A percentile compares a stretch with the other conserved stretches of the same genome.
Evolutionary conservation across 129 eudicot genomes (phyloP).

Genomic region (Smallanthus sonchifolius): DNA sequence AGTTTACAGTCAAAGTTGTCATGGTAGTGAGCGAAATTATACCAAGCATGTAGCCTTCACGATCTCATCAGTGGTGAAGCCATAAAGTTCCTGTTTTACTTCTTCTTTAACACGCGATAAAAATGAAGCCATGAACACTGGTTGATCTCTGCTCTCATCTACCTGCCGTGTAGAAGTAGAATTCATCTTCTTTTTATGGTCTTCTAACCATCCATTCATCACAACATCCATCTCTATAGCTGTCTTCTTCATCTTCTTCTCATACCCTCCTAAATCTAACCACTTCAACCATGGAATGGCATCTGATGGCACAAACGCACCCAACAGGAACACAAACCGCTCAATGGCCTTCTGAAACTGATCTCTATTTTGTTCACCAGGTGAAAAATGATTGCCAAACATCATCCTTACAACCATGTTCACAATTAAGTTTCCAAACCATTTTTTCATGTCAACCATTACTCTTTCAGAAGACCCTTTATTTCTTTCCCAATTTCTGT

Average conservation of each 20-base stretch:
- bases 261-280: conserved; percentile 25
- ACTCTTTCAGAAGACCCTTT: not conserved
- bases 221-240: conserved; percentile 6
- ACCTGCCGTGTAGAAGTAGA: not conserved
- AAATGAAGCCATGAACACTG: conserved; percentile 9
- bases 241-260: conserved; percentile 20
- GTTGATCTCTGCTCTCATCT: not conserved
- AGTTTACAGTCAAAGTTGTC: no score
- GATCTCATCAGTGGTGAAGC: not conserved
- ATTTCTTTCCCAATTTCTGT: not conserved
- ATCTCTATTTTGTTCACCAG: not conserved
- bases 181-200: conserved; percentile 14
- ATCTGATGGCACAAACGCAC: conserved; percentile 28
- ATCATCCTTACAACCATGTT: conserved; percentile 17
- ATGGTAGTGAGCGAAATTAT: not conserved
- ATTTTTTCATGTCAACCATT: conserved; percentile 22
- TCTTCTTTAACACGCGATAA: conserved; percentile 4
- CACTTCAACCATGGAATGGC: conserved; percentile 11
- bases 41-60: conserved; percentile 11
- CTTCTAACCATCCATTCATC: conserved; percentile 16
- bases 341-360: not conserved
- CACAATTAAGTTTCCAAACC: not conserved
- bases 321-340: not conserved
- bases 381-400: conserved; percentile 3
- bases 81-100: not conserved